Conservation (phyloP, 176 grass and related monocot species). For the Phragmites australis region DNA sequence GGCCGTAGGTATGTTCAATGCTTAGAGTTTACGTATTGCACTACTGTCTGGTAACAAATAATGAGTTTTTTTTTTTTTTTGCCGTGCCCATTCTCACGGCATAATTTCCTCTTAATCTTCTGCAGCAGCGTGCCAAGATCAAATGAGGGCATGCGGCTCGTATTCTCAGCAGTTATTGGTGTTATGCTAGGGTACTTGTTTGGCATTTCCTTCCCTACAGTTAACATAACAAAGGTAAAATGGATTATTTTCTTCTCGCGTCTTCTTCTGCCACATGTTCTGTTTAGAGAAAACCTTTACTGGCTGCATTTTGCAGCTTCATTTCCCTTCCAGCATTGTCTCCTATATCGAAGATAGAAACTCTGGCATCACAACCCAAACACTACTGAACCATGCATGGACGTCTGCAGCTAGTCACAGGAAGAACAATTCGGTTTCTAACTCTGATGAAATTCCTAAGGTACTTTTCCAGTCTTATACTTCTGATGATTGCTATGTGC, state of each 20-base stretch:
- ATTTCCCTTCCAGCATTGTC: slow-evolving; percentile 78
- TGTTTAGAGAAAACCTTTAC: not conserved
- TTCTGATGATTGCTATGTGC: not conserved
- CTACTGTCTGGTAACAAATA: not conserved
- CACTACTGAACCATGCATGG: slow-evolving; percentile 84
- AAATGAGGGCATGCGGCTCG: slow-evolving; percentile 70
- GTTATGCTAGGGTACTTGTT: slow-evolving; percentile 82
- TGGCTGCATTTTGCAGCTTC: slow-evolving; percentile 43
- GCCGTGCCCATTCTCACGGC: not conserved
- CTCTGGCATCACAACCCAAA: slow-evolving; percentile 86
- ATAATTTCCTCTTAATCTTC: not conserved
- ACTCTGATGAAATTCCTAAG: slow-evolving; percentile 67
- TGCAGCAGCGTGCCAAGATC: slow-evolving; percentile 57
- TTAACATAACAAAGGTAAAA: slow-evolving; percentile 74
- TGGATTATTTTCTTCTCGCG: slow-evolving; percentile 12
- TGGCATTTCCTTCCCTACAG: slow-evolving; percentile 78
- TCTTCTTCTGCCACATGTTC: slow-evolving; percentile 11
- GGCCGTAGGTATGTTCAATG: slow-evolving; percentile 34
- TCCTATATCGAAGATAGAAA: slow-evolving; percentile 88
- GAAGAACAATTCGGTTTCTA: slow-evolving; percentile 59
- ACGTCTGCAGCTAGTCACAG: slow-evolving; percentile 69
- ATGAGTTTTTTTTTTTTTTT: not conserved
- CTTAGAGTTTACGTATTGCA: not conserved
- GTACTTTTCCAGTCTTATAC: slow-evolving; percentile 44
- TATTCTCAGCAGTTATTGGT: slow-evolving; percentile 75